Conservation (phyloP, 805 yeast species). For the Lipomyces sp. region DNA sequence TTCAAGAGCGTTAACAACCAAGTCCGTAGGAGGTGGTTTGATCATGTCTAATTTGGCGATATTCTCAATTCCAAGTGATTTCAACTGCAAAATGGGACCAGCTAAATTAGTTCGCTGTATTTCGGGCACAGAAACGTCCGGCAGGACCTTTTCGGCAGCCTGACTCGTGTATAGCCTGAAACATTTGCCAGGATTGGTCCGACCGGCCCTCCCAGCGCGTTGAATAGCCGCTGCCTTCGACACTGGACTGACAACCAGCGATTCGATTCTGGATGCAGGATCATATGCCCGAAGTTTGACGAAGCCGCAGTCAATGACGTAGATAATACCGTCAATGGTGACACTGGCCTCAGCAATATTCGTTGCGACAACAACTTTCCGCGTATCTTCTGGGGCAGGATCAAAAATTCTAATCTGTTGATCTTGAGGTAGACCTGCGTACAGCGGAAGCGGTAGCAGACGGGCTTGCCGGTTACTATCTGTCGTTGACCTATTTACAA, state of each 20-base stretch:
- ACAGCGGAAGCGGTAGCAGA: slow-evolving; percentile 69
- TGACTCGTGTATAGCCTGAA: slow-evolving; percentile 69
- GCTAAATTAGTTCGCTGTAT: slow-evolving; percentile 77
- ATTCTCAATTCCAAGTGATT: slow-evolving; percentile 66
- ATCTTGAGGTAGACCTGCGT: slow-evolving; percentile 76
- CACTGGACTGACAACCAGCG: slow-evolving; percentile 70
- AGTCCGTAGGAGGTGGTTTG: slow-evolving; percentile 74
- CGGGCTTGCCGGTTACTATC: slow-evolving; percentile 55
- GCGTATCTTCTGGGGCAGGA: slow-evolving; percentile 50
- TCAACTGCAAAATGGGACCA: slow-evolving; percentile 67
- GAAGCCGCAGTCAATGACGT: slow-evolving; percentile 79
- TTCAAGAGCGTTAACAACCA: slow-evolving; percentile 69
- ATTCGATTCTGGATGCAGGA: slow-evolving; percentile 74
- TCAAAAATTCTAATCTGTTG: slow-evolving; percentile 66
- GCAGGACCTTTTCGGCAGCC: slow-evolving; percentile 45
- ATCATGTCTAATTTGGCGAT: slow-evolving; percentile 69
- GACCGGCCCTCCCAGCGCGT: slow-evolving; percentile 81
- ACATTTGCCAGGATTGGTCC: slow-evolving; percentile 76
- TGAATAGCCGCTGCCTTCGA: slow-evolving; percentile 81
- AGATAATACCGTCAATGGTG: slow-evolving; percentile 79
- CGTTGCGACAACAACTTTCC: slow-evolving; percentile 82
- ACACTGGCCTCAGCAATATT: slow-evolving; percentile 88
- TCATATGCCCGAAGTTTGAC: slow-evolving; percentile 77
- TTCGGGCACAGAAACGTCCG: slow-evolving; percentile 77
- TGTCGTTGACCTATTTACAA: slow-evolving; percentile 59